Percentiles rank a stretch among this genome's conserved stretches.
These are phyloP conservation scores for Cytospora piceae DNA, from an alignment of 2,329 filamentous ascomycete species.

Conservation along the genomic window DNA sequence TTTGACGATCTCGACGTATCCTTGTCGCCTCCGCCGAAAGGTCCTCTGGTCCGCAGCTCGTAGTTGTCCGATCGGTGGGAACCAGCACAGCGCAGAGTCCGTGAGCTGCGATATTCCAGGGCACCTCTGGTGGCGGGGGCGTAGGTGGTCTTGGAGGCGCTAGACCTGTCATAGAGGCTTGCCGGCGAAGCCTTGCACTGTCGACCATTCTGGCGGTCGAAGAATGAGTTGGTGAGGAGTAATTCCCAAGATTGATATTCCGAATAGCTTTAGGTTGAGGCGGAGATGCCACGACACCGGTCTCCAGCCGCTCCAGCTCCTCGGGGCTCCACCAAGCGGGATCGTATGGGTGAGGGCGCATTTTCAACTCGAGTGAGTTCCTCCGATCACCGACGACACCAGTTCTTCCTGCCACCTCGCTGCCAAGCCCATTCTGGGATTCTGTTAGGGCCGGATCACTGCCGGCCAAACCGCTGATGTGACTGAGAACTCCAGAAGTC, in stretches of 20 bases:
- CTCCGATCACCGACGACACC: slow-evolving; percentile 44
- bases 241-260: slow-evolving; percentile 67
- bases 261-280: slow-evolving; percentile 58
- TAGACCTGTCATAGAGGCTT: slow-evolving; percentile 57
- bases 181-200: slow-evolving; percentile 67
- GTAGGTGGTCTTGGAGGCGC: slow-evolving; percentile 55
- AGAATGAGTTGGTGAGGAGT: slow-evolving; percentile 84
- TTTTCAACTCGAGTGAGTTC: slow-evolving; percentile 37
- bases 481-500: slow-evolving; percentile 85
- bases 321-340: slow-evolving; percentile 70
- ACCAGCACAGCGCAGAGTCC: slow-evolving; percentile 84
- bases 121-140: slow-evolving; percentile 77
- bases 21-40: slow-evolving; percentile 71
- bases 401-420: slow-evolving; percentile 61
- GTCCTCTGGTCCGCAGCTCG: slow-evolving; percentile 78
- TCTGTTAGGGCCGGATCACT: slow-evolving; percentile 47
- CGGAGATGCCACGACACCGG: slow-evolving; percentile 55
- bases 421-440: slow-evolving; percentile 54
- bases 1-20: slow-evolving; percentile 67
- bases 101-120: slow-evolving; percentile 82
- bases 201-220: slow-evolving; percentile 80
- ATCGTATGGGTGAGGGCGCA: slow-evolving; percentile 59
- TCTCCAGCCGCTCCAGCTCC: slow-evolving; percentile 72
- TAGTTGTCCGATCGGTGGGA: slow-evolving; percentile 73
- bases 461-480: slow-evolving; percentile 79